Evolutionary conservation across 2,329 filamentous ascomycete species (phyloP).

Genomic region (Cladosporium cucumerinum): DNA sequence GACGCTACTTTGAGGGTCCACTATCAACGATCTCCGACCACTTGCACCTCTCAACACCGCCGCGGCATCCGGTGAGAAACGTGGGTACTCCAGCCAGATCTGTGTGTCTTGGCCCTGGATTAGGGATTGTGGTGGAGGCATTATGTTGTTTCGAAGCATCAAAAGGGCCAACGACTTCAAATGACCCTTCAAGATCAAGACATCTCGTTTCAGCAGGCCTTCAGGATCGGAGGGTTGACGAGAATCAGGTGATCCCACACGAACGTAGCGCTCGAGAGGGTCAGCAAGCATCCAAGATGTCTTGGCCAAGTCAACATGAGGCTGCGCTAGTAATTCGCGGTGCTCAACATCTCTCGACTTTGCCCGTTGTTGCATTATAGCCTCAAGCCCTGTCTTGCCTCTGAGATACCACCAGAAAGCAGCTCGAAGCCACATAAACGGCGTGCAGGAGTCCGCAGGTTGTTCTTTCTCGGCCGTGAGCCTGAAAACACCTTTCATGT

Average conservation of each 20-base stretch:
- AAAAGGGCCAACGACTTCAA: constrained; percentile 73
- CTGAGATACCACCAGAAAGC: constrained; percentile 88
- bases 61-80: constrained; percentile 67
- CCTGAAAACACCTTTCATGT: constrained; percentile 72
- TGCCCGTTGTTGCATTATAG: constrained; percentile 56
- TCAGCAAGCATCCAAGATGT: constrained; percentile 70
- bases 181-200: constrained; percentile 24
- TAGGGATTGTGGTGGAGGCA: constrained; percentile 63
- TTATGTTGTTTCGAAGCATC: constrained; percentile 78
- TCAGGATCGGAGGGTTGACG: constrained; percentile 8
- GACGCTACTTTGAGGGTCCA: background rate
- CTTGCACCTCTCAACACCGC: constrained; percentile 64
- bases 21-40: background rate
- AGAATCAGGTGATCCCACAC: background rate
- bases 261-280: constrained; percentile 32
- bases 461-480: constrained; percentile 72
- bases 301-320: constrained; percentile 82
- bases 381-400: constrained; percentile 73
- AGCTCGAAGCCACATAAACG: constrained; percentile 61
- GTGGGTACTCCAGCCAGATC: constrained; percentile 77
- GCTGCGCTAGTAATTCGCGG: constrained; percentile 62
- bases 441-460: constrained; percentile 60
- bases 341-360: constrained; percentile 41
- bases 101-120: constrained; percentile 75
- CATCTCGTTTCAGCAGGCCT: constrained; percentile 12